Evolutionary conservation across 371 early-diverging fungal species (phyloP).

Genomic region (Nematocida displodere): DNA sequence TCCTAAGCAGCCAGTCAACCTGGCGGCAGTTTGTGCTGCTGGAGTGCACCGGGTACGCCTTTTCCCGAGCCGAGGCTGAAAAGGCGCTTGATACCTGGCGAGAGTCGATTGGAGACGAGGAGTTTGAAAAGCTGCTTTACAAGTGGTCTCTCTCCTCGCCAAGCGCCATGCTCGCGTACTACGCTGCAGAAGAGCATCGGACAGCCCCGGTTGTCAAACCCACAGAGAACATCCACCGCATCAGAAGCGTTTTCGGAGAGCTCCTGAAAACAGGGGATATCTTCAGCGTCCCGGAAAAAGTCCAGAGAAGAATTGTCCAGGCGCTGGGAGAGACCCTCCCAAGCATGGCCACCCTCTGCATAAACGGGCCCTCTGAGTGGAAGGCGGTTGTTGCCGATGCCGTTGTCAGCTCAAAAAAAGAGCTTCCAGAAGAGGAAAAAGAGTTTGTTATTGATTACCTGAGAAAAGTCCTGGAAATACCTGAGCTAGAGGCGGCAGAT

Average conservation of each 20-base stretch:
- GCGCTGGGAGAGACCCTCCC: not conserved
- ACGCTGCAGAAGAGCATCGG: constrained; percentile 29
- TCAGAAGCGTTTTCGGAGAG: not conserved
- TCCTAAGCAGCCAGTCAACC: constrained; percentile 11
- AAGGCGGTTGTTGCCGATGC: not conserved
- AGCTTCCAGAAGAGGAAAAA: not conserved
- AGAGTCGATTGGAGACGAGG: constrained; percentile 23
- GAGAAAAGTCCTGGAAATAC: constrained; percentile 2
- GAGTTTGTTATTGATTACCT: constrained; percentile 14
- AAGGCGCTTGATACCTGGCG: constrained; percentile 27
- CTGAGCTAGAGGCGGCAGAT: constrained; percentile 42
- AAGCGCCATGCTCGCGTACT: constrained; percentile 12
- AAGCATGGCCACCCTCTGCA: constrained; percentile 23
- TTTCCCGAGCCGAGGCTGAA: not conserved
- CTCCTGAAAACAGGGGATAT: not conserved
- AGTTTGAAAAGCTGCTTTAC: constrained; percentile 15
- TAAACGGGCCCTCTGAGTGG: constrained; percentile 13
- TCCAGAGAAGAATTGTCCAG: constrained; percentile 25
- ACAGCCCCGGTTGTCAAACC: constrained; percentile 3
- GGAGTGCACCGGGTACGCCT: not conserved
- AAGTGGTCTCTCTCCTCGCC: constrained; percentile 26
- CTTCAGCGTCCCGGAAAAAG: constrained; percentile 9
- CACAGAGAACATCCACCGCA: not conserved
- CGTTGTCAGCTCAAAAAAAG: not conserved
- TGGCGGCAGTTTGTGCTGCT: constrained; percentile 47